A percentile compares a stretch with the other conserved stretches of the same genome.
Conservation (phyloP, 208 protist genomes). For the Trypanosomatidae sp. region DNA sequence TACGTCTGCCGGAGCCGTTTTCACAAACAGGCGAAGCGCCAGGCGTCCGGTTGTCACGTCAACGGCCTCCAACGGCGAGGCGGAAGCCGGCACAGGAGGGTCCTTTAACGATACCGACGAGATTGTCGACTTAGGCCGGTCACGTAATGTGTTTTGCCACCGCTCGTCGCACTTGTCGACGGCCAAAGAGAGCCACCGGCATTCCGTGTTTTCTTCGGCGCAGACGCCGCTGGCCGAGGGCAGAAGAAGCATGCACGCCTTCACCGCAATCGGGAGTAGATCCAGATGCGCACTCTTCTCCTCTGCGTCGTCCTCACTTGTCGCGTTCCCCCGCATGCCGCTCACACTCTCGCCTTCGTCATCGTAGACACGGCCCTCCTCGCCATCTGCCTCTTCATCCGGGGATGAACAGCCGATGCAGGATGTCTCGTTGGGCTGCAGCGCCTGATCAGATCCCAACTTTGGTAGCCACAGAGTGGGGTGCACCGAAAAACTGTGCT, state of each 20-base stretch:
- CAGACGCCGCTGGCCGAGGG: not conserved
- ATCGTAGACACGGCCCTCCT: not conserved
- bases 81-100: not conserved
- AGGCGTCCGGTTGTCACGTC: slow-evolving; percentile 8
- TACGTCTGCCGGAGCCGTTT: slow-evolving; percentile 54
- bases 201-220: slow-evolving; percentile 10
- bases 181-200: slow-evolving; percentile 22
- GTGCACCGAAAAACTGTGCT: slow-evolving; percentile 18
- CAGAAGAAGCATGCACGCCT: slow-evolving; percentile 19
- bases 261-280: slow-evolving; percentile 22
- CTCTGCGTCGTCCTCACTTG: not conserved
- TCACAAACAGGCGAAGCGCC: slow-evolving; percentile 58
- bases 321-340: not conserved
- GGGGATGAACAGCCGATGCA: not conserved
- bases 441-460: slow-evolving; percentile 6
- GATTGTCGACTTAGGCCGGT: slow-evolving; percentile 15
- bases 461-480: slow-evolving; percentile 31
- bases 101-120: slow-evolving; percentile 1
- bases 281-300: slow-evolving; percentile 1
- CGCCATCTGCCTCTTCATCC: not conserved
- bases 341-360: not conserved
- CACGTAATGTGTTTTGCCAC: slow-evolving; percentile 9
- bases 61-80: not conserved
- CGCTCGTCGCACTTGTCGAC: not conserved
- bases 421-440: slow-evolving; percentile 2